Conservation (phyloP, 2,329 filamentous ascomycete genomes). For the Fusarium neocosmosporiellum region DNA sequence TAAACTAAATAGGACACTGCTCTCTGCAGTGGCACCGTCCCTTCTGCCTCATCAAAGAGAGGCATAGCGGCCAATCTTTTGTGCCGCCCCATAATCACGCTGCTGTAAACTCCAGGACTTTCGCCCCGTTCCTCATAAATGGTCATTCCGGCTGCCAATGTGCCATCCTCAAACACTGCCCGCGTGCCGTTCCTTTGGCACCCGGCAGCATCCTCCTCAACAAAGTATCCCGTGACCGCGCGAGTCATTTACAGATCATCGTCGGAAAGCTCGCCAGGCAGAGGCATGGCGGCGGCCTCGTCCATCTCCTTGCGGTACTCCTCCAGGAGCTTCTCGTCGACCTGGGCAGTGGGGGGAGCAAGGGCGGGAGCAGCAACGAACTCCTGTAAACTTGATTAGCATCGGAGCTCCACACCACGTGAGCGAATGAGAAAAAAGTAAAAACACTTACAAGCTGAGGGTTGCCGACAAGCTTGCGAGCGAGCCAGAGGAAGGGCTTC, state of each 20-base stretch:
- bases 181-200: conserved; percentile 35
- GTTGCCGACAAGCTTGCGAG: conserved; percentile 98
- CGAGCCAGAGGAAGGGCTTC: conserved; percentile 99
- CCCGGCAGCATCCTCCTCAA: conserved; percentile 45
- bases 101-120: conserved; percentile 49
- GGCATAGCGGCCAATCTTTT: conserved; percentile 45
- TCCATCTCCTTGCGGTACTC: conserved; percentile 92
- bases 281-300: conserved; percentile 81
- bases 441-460: conserved; percentile 53
- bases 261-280: conserved; percentile 94
- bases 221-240: conserved; percentile 42
- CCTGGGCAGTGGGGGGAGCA: conserved; percentile 89
- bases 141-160: conserved; percentile 50
- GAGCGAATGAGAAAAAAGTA: not conserved
- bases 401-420: conserved; percentile 1
- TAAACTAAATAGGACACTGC: conserved; percentile 47
- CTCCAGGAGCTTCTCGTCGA: conserved; percentile 84
- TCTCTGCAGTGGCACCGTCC: conserved; percentile 48
- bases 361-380: conserved; percentile 96
- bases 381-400: conserved; percentile 69
- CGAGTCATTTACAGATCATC: conserved; percentile 66
- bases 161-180: conserved; percentile 45
- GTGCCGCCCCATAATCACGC: conserved; percentile 50
- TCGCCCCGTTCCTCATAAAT: conserved; percentile 52
- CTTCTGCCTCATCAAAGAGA: conserved; percentile 46